Evolutionary conservation across 345 rosid species (phyloP).

Genomic region (Turnera subulata): DNA sequence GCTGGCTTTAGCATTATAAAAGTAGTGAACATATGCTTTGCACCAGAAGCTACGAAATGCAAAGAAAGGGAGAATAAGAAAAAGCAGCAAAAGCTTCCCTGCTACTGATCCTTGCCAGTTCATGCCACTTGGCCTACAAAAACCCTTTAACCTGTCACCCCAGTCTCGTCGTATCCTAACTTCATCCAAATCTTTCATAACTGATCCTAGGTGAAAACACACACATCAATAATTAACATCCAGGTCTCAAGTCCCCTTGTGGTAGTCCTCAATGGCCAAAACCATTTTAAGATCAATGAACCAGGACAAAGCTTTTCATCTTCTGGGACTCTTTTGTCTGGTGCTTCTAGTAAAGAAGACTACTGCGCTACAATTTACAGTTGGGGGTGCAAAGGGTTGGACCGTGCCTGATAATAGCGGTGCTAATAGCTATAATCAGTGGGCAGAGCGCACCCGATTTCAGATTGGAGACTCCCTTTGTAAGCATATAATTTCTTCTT

Average conservation of each 20-base stretch:
- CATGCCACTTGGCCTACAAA: conserved; percentile 50
- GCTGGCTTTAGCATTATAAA: too few species aligned
- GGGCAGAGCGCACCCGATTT: conserved; percentile 79
- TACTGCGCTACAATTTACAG: conserved; percentile 50
- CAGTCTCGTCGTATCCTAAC: conserved; percentile 18
- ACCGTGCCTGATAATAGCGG: conserved; percentile 34
- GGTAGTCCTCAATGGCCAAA: conserved; percentile 24
- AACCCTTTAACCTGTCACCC: conserved; percentile 25
- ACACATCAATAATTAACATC: too few species aligned
- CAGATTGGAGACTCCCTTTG: conserved; percentile 74
- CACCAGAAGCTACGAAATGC: conserved; percentile 46
- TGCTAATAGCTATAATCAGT: conserved; percentile 36
- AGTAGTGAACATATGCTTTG: conserved; percentile 59
- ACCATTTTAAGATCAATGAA: conserved; percentile 18
- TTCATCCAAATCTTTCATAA: not conserved
- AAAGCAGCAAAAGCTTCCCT: conserved; percentile 52
- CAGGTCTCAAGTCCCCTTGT: not conserved
- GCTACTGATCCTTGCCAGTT: conserved; percentile 42
- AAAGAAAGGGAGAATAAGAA: conserved; percentile 22
- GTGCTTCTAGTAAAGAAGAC: conserved; percentile 35
- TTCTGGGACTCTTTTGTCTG: conserved; percentile 37
- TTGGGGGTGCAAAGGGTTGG: conserved; percentile 70
- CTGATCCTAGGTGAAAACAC: too few species aligned
- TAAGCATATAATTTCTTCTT: conserved; percentile 31
- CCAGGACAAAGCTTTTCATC: conserved; percentile 12